Evolutionary conservation across 148 eudicot species (phyloP).

Genomic region (Silene conica): DNA sequence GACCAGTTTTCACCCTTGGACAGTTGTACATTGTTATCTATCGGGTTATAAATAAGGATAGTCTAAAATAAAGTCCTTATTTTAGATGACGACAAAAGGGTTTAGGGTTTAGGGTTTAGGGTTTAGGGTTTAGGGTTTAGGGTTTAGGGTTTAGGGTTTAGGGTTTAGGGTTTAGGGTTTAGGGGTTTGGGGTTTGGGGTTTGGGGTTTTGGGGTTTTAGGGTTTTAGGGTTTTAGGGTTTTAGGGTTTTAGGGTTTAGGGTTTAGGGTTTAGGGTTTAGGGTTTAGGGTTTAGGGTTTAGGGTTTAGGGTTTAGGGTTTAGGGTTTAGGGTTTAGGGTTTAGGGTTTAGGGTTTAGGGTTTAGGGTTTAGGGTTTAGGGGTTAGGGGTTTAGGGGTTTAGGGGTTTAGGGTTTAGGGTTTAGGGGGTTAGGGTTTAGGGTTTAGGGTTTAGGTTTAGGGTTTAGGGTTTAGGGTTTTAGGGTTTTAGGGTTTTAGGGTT

Average conservation of each 20-base stretch:
- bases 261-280: slow-evolving; percentile 18
- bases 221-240: slow-evolving; percentile 27
- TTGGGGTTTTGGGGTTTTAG: slow-evolving; percentile 20
- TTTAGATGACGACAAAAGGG: no score
- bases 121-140: slow-evolving; percentile 16
- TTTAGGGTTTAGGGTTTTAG: no score
- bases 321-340: slow-evolving; percentile 25
- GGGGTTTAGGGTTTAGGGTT: slow-evolving; percentile 24
- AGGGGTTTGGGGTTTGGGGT: slow-evolving; percentile 24
- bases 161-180: slow-evolving; percentile 21
- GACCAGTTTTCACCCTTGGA: no score
- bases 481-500: no score
- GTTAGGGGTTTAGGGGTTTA: slow-evolving; percentile 20
- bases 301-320: slow-evolving; percentile 31
- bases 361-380: slow-evolving; percentile 19
- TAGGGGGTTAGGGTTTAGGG: slow-evolving; percentile 17
- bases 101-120: slow-evolving; percentile 22
- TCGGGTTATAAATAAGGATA: no score
- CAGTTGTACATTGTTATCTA: no score
- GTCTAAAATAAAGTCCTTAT: no score
- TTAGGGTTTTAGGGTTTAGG: slow-evolving; percentile 24
- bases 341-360: slow-evolving; percentile 28
- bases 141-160: slow-evolving; percentile 19
- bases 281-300: slow-evolving; percentile 24
- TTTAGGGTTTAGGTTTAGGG: no score